A percentile compares a stretch with the other conserved stretches of the same genome.
Evolutionary conservation across 306 rosid genomes (phyloP).

Genomic region (Vigna trinervia): DNA sequence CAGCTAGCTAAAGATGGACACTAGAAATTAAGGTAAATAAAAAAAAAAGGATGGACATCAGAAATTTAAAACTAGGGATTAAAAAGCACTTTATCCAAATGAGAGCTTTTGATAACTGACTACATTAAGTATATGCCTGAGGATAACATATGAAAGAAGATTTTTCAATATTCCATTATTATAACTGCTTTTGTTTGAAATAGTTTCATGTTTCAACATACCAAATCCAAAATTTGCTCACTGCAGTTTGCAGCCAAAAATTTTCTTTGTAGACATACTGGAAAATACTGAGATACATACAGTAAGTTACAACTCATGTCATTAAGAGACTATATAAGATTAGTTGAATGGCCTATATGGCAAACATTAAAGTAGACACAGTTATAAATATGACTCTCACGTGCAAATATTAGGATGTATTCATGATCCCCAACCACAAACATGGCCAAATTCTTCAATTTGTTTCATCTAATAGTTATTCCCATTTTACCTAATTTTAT

Average conservation of each 20-base stretch:
- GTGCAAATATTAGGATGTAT: background rate
- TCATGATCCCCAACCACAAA: background rate
- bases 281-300: constrained; percentile 13
- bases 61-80: background rate
- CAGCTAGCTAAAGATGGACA: background rate
- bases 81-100: constrained; percentile 14
- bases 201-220: background rate
- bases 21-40: constrained; percentile 12
- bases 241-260: background rate
- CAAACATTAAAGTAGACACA: background rate
- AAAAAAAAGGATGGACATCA: constrained; percentile 1
- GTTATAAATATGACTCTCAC: background rate
- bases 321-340: constrained; percentile 1
- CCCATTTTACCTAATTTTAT: constrained; percentile 11
- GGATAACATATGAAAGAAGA: background rate
- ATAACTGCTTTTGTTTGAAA: background rate
- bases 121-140: constrained; percentile 1
- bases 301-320: constrained; percentile 8
- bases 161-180: background rate
- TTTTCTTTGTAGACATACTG: constrained; percentile 2
- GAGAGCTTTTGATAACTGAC: constrained; percentile 2
- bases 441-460: background rate
- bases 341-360: background rate
- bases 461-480: constrained; percentile 27
- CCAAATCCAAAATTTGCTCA: background rate